Evolutionary conservation across 208 protist species (phyloP).

Genomic region (Jaenimonas drosophilae): DNA sequence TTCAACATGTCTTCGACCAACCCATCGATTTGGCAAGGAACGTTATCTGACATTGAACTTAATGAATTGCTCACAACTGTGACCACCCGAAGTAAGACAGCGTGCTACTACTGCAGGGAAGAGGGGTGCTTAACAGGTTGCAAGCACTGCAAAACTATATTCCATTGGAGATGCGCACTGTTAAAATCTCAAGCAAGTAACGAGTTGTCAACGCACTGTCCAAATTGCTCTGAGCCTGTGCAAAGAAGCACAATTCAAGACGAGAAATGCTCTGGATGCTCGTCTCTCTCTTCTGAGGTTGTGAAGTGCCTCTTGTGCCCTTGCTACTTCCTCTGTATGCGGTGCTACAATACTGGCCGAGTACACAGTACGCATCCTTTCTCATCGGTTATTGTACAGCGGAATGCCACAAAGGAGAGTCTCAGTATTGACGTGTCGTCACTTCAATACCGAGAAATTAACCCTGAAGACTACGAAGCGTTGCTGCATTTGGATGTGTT

Average conservation of each 20-base stretch:
- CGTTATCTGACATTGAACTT: constrained; percentile 49
- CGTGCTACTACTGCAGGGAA: constrained; percentile 7
- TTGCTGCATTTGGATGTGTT: constrained; percentile 41
- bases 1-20: constrained; percentile 29
- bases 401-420: constrained; percentile 6
- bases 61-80: constrained; percentile 19
- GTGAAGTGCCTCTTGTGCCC: constrained; percentile 10
- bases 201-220: neutral
- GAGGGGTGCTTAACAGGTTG: constrained; percentile 14
- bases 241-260: neutral
- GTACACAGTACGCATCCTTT: constrained; percentile 16
- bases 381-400: constrained; percentile 8
- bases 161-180: constrained; percentile 16
- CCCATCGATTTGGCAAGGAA: constrained; percentile 51
- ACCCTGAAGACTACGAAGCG: constrained; percentile 71
- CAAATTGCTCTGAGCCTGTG: neutral
- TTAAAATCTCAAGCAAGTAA: constrained; percentile 14
- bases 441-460: constrained; percentile 59
- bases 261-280: neutral
- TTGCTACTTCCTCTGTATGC: constrained; percentile 13
- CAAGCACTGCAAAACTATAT: constrained; percentile 11
- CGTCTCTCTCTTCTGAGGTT: neutral
- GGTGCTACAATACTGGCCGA: constrained; percentile 9
- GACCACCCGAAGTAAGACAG: neutral
- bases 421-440: constrained; percentile 12